phyloP scores from a whole-genome alignment of 2,329 filamentous ascomycete species.

The Fusarium gaditjirri region DNA sequence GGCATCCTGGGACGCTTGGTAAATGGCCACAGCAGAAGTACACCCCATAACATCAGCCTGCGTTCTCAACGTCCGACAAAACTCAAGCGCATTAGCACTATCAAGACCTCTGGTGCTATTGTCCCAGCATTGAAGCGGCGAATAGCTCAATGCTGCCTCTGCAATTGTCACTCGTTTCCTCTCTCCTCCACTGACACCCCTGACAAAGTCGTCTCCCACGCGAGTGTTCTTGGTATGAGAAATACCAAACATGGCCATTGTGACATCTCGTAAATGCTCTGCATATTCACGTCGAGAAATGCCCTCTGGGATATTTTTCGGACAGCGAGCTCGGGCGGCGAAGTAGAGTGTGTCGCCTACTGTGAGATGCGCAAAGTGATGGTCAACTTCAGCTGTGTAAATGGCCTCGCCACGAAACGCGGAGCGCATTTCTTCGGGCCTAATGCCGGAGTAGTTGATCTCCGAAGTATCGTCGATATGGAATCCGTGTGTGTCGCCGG shows the following conservation, averaged over 20 bases:
- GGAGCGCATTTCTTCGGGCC: slow-evolving; percentile 76
- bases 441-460: slow-evolving; percentile 78
- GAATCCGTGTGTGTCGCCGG: slow-evolving; percentile 82
- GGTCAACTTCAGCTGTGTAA: slow-evolving; percentile 84
- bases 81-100: slow-evolving; percentile 72
- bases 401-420: slow-evolving; percentile 83
- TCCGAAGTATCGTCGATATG: slow-evolving; percentile 73
- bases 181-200: slow-evolving; percentile 65
- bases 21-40: slow-evolving; percentile 70
- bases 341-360: slow-evolving; percentile 82
- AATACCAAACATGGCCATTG: slow-evolving; percentile 78
- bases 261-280: slow-evolving; percentile 71
- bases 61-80: slow-evolving; percentile 68
- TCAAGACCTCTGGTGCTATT: slow-evolving; percentile 74
- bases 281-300: slow-evolving; percentile 63
- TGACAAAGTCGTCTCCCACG: slow-evolving; percentile 77
- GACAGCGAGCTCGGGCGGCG: slow-evolving; percentile 74
- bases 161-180: slow-evolving; percentile 55
- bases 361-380: slow-evolving; percentile 78
- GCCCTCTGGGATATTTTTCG: slow-evolving; percentile 67
- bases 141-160: slow-evolving; percentile 48
- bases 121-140: slow-evolving; percentile 75
- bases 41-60: slow-evolving; percentile 68
- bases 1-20: slow-evolving; percentile 64
- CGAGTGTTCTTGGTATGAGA: slow-evolving; percentile 74